These are phyloP conservation scores for Phaeoacremonium minimum DNA, from an alignment of 2,329 filamentous ascomycete genomes.

Conservation along the genomic window DNA sequence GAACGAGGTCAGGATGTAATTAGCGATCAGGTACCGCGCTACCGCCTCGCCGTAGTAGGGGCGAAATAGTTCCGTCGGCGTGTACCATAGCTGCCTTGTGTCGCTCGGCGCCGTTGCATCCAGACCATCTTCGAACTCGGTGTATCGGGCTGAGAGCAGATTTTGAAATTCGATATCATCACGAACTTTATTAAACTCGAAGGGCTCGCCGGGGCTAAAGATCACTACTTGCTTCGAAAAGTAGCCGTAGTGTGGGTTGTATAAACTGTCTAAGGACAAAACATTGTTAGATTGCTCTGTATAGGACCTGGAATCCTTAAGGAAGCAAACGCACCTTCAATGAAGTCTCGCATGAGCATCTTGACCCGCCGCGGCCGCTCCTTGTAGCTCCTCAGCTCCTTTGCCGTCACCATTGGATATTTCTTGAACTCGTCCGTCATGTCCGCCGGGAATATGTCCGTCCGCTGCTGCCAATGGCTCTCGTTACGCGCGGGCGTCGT, in stretches of 20 bases:
- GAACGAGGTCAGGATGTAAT: slow-evolving; percentile 91
- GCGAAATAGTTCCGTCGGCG: slow-evolving; percentile 92
- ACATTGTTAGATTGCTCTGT: too few relatives aligned
- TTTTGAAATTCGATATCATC: slow-evolving; percentile 84
- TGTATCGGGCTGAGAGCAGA: slow-evolving; percentile 74
- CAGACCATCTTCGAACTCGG: slow-evolving; percentile 82
- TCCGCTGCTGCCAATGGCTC: slow-evolving; percentile 82
- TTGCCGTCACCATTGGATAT: slow-evolving; percentile 82
- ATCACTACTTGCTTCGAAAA: slow-evolving; percentile 96
- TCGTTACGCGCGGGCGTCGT: slow-evolving; percentile 40
- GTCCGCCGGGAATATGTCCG: slow-evolving; percentile 69
- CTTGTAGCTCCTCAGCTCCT: slow-evolving; percentile 65
- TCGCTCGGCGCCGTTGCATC: slow-evolving; percentile 68
- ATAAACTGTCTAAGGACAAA: slow-evolving; percentile 94
- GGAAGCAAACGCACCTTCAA: slow-evolving; percentile 63
- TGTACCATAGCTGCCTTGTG: slow-evolving; percentile 94
- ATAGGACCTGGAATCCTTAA: slow-evolving; percentile 19
- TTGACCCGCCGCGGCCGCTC: slow-evolving; percentile 84
- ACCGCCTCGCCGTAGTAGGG: slow-evolving; percentile 97
- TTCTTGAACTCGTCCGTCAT: slow-evolving; percentile 74
- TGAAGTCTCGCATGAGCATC: slow-evolving; percentile 97
- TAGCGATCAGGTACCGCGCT: slow-evolving; percentile 90
- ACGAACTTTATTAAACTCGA: slow-evolving; percentile 75
- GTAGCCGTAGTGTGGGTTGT: slow-evolving; percentile 93
- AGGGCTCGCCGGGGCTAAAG: slow-evolving; percentile 87